Base-by-base conservation (phyloP, 2,329 filamentous ascomycete genomes). In the Rosellinia necatrix region DNA sequence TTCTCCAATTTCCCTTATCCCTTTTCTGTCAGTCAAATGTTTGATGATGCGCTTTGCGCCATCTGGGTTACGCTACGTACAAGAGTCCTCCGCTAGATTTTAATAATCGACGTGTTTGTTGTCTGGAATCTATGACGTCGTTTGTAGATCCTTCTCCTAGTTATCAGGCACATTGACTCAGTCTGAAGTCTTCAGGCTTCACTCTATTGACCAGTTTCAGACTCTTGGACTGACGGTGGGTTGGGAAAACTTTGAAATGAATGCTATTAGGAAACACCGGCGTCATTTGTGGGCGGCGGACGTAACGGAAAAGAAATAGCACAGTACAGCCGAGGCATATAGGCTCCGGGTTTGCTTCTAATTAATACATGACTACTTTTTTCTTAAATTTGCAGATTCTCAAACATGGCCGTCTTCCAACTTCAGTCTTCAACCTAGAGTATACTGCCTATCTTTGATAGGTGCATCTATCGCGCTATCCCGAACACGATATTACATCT, bases 61-160 rank as follows among this genome's bases (percentile, higher is more conserved):
- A 60, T 59, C 56, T 54, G 64, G 42, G 66, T 59, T 54, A 25
- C 34, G 66, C 67, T 73, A 69, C 70, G 71, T 74, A 75, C 69
- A 70, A 72, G 72, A 70, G 73, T 69, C 60, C 67, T 69, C 60
- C 67, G 65, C 68, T 76, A 77, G 75, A 76, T 72, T 75, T 76
- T 77, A 77, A 77, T 76, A n/a, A 76, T 66, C 69, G 69, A 70
- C 65, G 67, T 66, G 68, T 69, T 67, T 68, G 61, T 66, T 66
- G 62, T 66, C 68, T 61, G 38, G 53, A 58, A 53, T 52, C 17
- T 21, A 49, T 52, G 46, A 32, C n/a, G n/a, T n/a, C n/a, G n/a
- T n/a, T n/a, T n/a, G n/a, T n/a, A 24, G 29, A 25, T 22, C 12
- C 22, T 2, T 34, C 29, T 9, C 30, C 9, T 25, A 34, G 13